phyloP scores from a whole-genome alignment of 345 rosid species.

The Syzygium aromaticum region DNA sequence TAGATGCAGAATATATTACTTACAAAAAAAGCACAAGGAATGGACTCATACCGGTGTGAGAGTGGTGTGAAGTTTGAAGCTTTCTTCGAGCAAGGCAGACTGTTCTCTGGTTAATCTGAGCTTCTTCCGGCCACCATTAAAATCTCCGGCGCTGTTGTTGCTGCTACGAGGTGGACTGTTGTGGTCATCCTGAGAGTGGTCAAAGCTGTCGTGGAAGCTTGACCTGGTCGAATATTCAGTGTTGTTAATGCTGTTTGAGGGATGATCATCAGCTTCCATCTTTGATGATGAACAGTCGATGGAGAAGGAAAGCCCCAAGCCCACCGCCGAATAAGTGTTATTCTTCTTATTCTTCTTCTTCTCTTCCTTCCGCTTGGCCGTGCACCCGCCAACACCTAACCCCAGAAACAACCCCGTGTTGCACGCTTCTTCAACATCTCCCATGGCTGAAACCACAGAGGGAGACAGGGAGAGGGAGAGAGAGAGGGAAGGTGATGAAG shows the following conservation, averaged over 20 bases:
- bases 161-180: not conserved
- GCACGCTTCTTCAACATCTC: constrained; percentile 14
- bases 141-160: not conserved
- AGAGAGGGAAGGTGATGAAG: not conserved
- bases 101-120: constrained; percentile 34
- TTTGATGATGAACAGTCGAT: not conserved
- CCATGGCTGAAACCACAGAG: not conserved
- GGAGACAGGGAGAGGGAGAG: not conserved
- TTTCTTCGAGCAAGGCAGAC: constrained; percentile 28
- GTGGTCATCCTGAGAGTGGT: not conserved
- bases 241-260: not conserved
- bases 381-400: not conserved
- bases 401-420: constrained; percentile 20
- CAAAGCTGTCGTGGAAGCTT: not conserved
- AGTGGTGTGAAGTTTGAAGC: constrained; percentile 27
- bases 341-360: not conserved
- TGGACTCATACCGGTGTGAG: constrained; percentile 23
- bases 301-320: constrained; percentile 20
- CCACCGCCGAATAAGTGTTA: not conserved
- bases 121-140: constrained; percentile 20
- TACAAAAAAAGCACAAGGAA: not conserved
- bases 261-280: not conserved
- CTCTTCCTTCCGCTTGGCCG: not conserved
- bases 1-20: not conserved
- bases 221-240: not conserved